Conservation (phyloP, 768 basidiomycete species). For the Macrolepiota fuliginosa region DNA sequence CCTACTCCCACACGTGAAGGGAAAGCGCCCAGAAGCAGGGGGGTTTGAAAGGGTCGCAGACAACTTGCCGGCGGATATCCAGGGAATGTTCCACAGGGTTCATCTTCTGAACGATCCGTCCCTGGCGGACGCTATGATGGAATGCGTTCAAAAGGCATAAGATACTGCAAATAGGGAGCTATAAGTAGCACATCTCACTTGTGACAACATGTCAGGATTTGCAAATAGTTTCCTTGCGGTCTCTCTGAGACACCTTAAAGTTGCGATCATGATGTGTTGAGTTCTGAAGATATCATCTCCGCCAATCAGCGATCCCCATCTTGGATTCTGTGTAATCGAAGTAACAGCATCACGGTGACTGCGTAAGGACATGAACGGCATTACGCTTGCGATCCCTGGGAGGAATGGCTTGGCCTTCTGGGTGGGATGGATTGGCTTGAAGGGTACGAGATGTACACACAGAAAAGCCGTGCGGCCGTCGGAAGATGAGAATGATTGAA, state of each 20-base stretch:
- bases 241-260: not conserved
- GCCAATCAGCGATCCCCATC: not conserved
- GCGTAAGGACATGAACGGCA: not conserved
- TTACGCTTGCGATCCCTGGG: not conserved
- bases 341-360: not conserved
- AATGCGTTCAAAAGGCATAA: not conserved
- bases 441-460: not conserved
- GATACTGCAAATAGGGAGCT: not conserved
- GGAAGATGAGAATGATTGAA: not conserved
- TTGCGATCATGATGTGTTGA: not conserved
- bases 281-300: not conserved
- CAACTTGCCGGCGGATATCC: slow-evolving; percentile 10
- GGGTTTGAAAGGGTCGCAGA: not conserved
- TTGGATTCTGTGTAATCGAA: not conserved
- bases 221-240: not conserved
- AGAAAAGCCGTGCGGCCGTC: not conserved
- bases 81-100: slow-evolving; percentile 2
- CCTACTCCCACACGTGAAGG: not conserved
- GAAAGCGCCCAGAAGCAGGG: not conserved
- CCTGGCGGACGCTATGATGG: not conserved
- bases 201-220: not conserved
- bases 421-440: not conserved
- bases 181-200: not conserved
- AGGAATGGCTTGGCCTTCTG: not conserved
- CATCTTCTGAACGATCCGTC: slow-evolving; percentile 1